A percentile compares a stretch with the other conserved stretches of the same genome.
Evolutionary conservation across 306 rosid genomes (phyloP).

Genomic region (Begonia fuchsioides): DNA sequence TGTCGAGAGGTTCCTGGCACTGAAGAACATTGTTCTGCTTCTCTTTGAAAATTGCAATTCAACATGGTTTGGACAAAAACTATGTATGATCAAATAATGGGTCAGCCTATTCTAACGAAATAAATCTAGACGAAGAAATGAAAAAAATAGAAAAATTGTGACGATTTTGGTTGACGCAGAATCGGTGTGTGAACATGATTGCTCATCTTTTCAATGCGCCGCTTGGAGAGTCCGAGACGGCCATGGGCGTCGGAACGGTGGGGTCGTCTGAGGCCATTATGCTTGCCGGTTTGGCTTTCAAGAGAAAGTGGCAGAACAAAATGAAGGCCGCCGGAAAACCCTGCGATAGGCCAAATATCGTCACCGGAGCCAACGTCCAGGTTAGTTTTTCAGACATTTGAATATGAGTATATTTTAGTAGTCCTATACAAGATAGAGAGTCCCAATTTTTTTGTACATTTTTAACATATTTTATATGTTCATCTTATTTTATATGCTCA

Average conservation of each 20-base stretch:
- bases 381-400: neutral
- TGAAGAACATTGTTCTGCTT: too few relatives aligned
- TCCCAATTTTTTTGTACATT: too few relatives aligned
- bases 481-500: too few relatives aligned
- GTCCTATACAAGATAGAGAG: too few relatives aligned
- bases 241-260: constrained; percentile 7
- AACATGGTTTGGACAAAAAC: too few relatives aligned
- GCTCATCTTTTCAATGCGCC: constrained; percentile 10
- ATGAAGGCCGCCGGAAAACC: constrained; percentile 1
- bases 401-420: too few relatives aligned
- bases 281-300: constrained; percentile 8
- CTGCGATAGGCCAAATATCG: constrained; percentile 2
- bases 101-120: too few relatives aligned
- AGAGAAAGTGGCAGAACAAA: constrained; percentile 10
- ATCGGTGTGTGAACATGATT: constrained; percentile 9
- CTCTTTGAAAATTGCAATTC: too few relatives aligned
- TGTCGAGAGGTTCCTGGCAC: too few relatives aligned
- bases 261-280: constrained; percentile 12
- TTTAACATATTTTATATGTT: too few relatives aligned
- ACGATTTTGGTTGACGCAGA: neutral
- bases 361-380: constrained; percentile 4
- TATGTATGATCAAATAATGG: too few relatives aligned
- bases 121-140: too few relatives aligned
- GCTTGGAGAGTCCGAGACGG: constrained; percentile 5
- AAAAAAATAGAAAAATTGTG: neutral